phyloP scores from a whole-genome alignment of 768 basidiomycete genomes.

The Boletus reticulatus region DNA sequence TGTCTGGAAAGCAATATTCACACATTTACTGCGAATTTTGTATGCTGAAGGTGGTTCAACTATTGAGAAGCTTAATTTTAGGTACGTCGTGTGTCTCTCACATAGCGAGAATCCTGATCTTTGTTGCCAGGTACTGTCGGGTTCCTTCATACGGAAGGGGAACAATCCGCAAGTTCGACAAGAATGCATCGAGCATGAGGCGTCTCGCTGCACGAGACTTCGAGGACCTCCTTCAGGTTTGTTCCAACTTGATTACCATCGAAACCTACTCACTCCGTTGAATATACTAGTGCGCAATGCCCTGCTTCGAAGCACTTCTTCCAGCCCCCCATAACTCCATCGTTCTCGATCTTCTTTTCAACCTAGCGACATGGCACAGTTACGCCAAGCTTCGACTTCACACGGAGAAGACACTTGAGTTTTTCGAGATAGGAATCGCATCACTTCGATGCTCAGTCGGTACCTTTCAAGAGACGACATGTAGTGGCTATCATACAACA shows the following conservation, averaged over 20 bases:
- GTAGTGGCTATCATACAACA: not conserved
- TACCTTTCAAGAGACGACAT: not conserved
- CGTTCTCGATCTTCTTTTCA: not conserved
- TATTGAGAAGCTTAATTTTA: not conserved
- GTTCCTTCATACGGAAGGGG: not conserved
- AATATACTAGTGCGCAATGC: constrained; percentile 9
- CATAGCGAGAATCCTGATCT: no score
- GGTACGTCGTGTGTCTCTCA: not conserved
- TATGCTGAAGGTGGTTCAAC: not conserved
- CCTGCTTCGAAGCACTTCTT: not conserved
- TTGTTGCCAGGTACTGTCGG: not conserved
- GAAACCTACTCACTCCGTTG: no score
- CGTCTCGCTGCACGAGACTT: constrained; percentile 36
- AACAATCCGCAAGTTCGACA: not conserved
- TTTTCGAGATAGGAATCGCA: not conserved
- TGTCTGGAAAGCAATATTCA: constrained; percentile 23
- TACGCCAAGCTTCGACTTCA: not conserved
- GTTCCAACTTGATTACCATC: no score
- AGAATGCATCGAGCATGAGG: constrained; percentile 35
- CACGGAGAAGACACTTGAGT: not conserved
- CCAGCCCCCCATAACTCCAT: not conserved
- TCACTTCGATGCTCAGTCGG: not conserved
- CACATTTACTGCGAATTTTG: constrained; percentile 8
- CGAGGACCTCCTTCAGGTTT: constrained; percentile 31
- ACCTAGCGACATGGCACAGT: not conserved